Percentiles rank a stretch among this genome's conserved stretches.
Conservation (phyloP, 306 rosid genomes). For the barrel medic (Medicago truncatula) region DNA sequence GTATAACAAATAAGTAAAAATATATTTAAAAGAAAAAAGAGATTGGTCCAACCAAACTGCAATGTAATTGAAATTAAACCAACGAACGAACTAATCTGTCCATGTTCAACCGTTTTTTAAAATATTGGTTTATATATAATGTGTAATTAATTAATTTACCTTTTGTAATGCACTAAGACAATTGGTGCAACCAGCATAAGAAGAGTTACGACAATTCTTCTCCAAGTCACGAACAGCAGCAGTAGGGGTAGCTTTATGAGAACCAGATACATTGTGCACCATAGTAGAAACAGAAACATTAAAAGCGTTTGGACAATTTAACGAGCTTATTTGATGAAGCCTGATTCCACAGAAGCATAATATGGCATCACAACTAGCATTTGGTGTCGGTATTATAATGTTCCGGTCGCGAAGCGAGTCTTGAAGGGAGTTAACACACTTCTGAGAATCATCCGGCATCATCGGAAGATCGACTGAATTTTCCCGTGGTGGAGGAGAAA, state of each 20-base stretch:
- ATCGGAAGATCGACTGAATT: background rate
- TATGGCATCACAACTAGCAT: background rate
- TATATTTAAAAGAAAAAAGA: no score
- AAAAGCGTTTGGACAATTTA: background rate
- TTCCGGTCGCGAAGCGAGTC: background rate
- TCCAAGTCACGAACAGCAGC: conserved; percentile 6
- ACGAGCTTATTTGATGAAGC: conserved; percentile 3
- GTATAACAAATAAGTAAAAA: no score
- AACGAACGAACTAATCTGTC: background rate
- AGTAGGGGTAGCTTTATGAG: conserved; percentile 16
- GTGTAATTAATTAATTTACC: background rate
- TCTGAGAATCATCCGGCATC: background rate
- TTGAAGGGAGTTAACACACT: conserved; percentile 1
- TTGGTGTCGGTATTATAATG: background rate
- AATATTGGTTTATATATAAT: no score
- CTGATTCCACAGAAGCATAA: conserved; percentile 8
- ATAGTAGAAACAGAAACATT: background rate
- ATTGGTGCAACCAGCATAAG: conserved; percentile 1
- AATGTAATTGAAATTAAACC: background rate
- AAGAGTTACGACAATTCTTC: conserved; percentile 15
- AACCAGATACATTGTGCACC: background rate
- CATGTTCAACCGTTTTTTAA: no score
- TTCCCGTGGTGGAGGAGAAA: background rate
- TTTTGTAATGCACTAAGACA: conserved; percentile 5
- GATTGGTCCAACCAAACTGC: background rate